Evolutionary conservation across 768 basidiomycete species (phyloP), one percentile per base, ranked within the genome.

Genomic region (Xerocomellus dryophilus): DNA sequence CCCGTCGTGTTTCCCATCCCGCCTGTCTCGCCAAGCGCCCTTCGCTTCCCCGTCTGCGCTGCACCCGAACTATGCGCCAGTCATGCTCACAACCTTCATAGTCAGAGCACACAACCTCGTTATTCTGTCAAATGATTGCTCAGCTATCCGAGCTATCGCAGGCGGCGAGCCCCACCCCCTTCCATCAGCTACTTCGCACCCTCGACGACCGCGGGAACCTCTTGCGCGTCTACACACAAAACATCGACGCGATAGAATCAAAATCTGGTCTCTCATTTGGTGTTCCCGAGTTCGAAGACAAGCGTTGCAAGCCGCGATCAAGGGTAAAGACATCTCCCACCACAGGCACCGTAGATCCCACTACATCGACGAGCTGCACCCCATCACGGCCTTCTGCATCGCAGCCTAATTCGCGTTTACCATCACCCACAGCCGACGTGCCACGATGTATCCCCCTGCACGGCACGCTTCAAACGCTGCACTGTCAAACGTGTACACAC

Each of bases 61-160:
- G 14, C 23, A 43, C 40, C 50, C 31, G 23, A 51, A 47, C 50
- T 49, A 41, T 45, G 47, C 7, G 40, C 51, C 29, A 29, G 18
- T 25, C 53, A 46, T 60, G 57, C 63, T 70, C 53, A 72, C 57
- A 36, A 17, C 34, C 34, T 59, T 58, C 60, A 51, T 70, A 89
- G 88, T 86, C 83, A 47, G 90, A 85, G 68, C 78, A 81, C 59
- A 88, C 81, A 21, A 92, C 88, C 7, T 79, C 84, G 25, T 73
- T 88, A 31, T 95, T 88, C 69, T 92, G 86, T 71, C 88, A 88
- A 68, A 93, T 93, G 92, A 91, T 95, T 58, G 90, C 89, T 35
- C 84, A 82, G 51, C 76, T 96, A 8, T 88, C 89, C 32, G 79
- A 81, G 57, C 74, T 93, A 23, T 86, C 93, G 1, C 76, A 81